A percentile compares a stretch with the other conserved stretches of the same genome.
Evolutionary conservation across 441 rosid species (phyloP).

Genomic region (Hura crepitans): DNA sequence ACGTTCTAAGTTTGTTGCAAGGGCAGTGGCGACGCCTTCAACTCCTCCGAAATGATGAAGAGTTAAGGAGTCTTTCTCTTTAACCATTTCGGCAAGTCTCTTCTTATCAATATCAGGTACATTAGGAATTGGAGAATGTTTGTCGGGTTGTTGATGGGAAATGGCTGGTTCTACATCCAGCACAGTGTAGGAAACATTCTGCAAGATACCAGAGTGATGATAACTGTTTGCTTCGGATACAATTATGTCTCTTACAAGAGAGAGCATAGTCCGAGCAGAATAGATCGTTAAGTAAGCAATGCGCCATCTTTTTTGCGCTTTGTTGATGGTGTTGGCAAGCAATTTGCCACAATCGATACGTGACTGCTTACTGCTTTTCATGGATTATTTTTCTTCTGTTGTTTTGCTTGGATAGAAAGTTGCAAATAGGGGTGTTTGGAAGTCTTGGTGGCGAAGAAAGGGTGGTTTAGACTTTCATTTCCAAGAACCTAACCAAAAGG

Average conservation of each 20-base stretch:
- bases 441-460: background rate
- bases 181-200: constrained; percentile 24
- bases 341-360: constrained; percentile 28
- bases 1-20: constrained; percentile 37
- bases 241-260: constrained; percentile 39
- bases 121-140: constrained; percentile 25
- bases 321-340: constrained; percentile 36
- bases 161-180: constrained; percentile 28
- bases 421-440: background rate
- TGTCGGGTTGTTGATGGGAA: constrained; percentile 24
- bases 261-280: constrained; percentile 49
- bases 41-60: constrained; percentile 46
- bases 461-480: constrained; percentile 21
- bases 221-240: constrained; percentile 24
- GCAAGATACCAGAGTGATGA: constrained; percentile 23
- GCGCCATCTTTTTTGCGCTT: constrained; percentile 65
- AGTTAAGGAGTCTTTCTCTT: constrained; percentile 32
- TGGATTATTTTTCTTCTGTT: constrained; percentile 5
- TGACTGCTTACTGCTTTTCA: constrained; percentile 30
- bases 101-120: constrained; percentile 26
- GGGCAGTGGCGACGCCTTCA: constrained; percentile 46
- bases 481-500: background rate
- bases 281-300: constrained; percentile 47
- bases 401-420: background rate
- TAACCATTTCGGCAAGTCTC: constrained; percentile 36